Evolutionary conservation across 2,329 filamentous ascomycete species (phyloP).

Genomic region (Pseudocercospora eumusae): DNA sequence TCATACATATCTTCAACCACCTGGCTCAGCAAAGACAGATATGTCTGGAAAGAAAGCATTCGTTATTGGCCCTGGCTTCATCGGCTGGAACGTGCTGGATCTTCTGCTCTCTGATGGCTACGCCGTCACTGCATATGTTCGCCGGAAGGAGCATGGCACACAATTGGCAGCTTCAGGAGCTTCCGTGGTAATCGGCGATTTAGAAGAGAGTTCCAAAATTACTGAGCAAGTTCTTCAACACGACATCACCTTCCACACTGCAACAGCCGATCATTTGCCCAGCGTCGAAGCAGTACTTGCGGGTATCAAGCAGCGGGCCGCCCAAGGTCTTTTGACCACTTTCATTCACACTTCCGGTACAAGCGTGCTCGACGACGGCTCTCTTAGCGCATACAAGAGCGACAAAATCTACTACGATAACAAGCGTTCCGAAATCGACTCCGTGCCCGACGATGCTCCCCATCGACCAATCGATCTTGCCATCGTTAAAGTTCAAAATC

Average conservation of each 20-base stretch:
- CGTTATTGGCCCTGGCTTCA: constrained; percentile 51
- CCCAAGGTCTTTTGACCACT: constrained; percentile 44
- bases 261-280: constrained; percentile 52
- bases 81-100: constrained; percentile 52
- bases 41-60: constrained; percentile 42
- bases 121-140: constrained; percentile 47
- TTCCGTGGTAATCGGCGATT: constrained; percentile 44
- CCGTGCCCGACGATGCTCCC: constrained; percentile 46
- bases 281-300: constrained; percentile 50
- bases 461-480: constrained; percentile 52
- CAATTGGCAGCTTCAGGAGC: constrained; percentile 43
- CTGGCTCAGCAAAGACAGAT: constrained; percentile 8
- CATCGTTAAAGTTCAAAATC: constrained; percentile 44
- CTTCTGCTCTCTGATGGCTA: constrained; percentile 45
- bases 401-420: constrained; percentile 50
- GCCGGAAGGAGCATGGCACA: constrained; percentile 43
- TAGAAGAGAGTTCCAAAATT: constrained; percentile 47
- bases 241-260: constrained; percentile 53
- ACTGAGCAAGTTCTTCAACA: constrained; percentile 41
- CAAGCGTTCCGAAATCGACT: constrained; percentile 45
- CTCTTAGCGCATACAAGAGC: constrained; percentile 34
- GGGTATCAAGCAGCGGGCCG: constrained; percentile 46
- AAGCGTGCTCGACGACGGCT: constrained; percentile 45
- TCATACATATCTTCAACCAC: not conserved
- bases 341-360: constrained; percentile 55